A percentile compares a stretch with the other conserved stretches of the same genome.
phyloP scores from a whole-genome alignment of 768 basidiomycete genomes.

The Polyporus arcularius region DNA sequence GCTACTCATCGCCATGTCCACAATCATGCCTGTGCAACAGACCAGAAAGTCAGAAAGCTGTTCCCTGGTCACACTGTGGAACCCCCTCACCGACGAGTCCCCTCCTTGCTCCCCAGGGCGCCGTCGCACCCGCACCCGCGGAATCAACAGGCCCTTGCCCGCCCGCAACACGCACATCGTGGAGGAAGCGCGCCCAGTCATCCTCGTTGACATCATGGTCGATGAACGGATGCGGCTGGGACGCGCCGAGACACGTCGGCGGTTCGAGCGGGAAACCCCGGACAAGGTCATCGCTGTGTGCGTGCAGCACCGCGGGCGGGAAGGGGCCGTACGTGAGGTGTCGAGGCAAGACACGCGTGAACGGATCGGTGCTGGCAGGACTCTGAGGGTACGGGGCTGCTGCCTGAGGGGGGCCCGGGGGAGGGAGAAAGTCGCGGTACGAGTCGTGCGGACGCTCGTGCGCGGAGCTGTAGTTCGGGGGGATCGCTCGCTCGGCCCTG shows the following conservation, averaged over 20 bases:
- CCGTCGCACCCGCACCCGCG: slow-evolving; percentile 9
- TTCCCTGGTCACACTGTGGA: neutral
- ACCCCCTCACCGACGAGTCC: slow-evolving; percentile 8
- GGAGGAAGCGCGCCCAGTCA: slow-evolving; percentile 41
- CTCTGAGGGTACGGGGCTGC: no score
- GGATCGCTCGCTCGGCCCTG: no score
- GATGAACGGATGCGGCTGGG: slow-evolving; percentile 48
- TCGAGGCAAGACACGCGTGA: neutral
- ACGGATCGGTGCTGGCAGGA: neutral
- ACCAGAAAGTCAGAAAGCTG: neutral
- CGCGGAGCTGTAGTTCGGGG: no score
- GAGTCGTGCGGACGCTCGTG: no score
- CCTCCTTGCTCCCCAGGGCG: slow-evolving; percentile 11
- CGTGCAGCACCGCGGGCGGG: slow-evolving; percentile 4
- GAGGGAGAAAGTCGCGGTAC: no score
- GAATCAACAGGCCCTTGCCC: slow-evolving; percentile 4
- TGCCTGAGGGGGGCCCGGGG: no score
- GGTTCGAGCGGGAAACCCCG: slow-evolving; percentile 37
- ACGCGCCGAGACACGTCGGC: slow-evolving; percentile 20
- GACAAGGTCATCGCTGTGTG: slow-evolving; percentile 4
- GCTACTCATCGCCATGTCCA: slow-evolving; percentile 4
- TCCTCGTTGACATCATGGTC: slow-evolving; percentile 46
- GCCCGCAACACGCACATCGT: slow-evolving; percentile 4
- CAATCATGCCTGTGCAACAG: slow-evolving; percentile 1
- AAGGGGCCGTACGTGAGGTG: slow-evolving; percentile 4